Evolutionary conservation across 192 early-diverging fungal genomes (phyloP), one percentile per base, ranked within the genome.

Genomic region (Podila clonocystis): DNA sequence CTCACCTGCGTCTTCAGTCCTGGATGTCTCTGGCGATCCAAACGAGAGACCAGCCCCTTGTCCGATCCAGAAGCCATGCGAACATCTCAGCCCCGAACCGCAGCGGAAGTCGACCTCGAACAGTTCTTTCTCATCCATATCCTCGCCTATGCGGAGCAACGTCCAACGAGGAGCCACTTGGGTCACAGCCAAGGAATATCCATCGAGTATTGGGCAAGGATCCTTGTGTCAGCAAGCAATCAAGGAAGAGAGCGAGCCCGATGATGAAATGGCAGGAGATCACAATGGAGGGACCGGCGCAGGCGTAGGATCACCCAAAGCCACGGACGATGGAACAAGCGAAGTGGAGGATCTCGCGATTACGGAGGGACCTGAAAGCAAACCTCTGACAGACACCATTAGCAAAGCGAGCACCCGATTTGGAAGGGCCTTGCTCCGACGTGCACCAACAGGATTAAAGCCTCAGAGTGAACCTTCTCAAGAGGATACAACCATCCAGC

Each of bases 181-280:
- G 76, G 41, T 59, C 0, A 79, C 76, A 13, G 76, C 76, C 19
- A 58, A 65, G 20, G 76, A 79, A 26, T 70, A 67, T 34, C 29
- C 61, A 0, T 68, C 76, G 1, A 79, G 70, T 61, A 24, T 57
- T 12, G 61, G 70, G 22, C 59, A 59, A 7, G 33, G 61, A 5
- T 76, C 74, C 1, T 11, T 70, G 7, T 57, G 59, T 9, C 38
- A 70, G 15, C 58, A 74, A 19, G 58, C 66, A 1, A 68, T 75
- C 11, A 38, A 60, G 31, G 75, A 71, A 30, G 75, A 68, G 45
- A 55, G 70, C 7, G 75, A 71, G 9, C 38, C 26, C 4, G 68
- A 77, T 5, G 68, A 74, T 5, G 58, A 52, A 58, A 70, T 8
- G 59, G 38, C 50, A 9, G 48, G 36, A 49, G 57, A 17, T 0